A percentile compares a stretch with the other conserved stretches of the same genome.
Conservation (phyloP, 2,329 filamentous ascomycete genomes). For the Davidsoniella virescens region DNA sequence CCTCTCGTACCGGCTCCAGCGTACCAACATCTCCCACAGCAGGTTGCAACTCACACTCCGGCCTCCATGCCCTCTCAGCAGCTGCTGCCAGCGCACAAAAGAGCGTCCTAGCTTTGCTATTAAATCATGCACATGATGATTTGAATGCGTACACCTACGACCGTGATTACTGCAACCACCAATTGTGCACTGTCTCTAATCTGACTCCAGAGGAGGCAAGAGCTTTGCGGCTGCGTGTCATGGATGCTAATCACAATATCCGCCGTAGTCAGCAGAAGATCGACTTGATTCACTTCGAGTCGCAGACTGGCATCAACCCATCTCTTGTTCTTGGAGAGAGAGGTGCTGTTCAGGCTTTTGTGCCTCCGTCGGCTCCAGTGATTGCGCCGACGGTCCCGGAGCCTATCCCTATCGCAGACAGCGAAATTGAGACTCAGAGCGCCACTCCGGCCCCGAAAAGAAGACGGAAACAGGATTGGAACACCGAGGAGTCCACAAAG, state of each 20-base stretch:
- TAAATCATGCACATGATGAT: slow-evolving; percentile 25
- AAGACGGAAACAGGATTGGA: slow-evolving; percentile 8
- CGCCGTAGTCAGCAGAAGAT: slow-evolving; percentile 27
- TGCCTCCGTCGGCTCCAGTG: slow-evolving; percentile 5
- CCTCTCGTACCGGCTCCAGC: not conserved
- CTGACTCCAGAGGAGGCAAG: slow-evolving; percentile 27
- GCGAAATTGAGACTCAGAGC: slow-evolving; percentile 9
- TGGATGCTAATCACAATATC: slow-evolving; percentile 29
- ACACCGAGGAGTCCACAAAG: slow-evolving; percentile 3
- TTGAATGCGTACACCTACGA: slow-evolving; percentile 27
- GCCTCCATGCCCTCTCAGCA: slow-evolving; percentile 6
- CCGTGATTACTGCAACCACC: slow-evolving; percentile 24
- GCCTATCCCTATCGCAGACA: slow-evolving; percentile 10
- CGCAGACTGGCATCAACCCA: slow-evolving; percentile 16
- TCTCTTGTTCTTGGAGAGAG: slow-evolving; percentile 12
- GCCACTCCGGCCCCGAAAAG: slow-evolving; percentile 9
- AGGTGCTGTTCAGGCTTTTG: slow-evolving; percentile 13
- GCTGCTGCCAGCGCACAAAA: slow-evolving; percentile 7
- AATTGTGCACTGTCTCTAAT: slow-evolving; percentile 19
- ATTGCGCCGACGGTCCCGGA: slow-evolving; percentile 5
- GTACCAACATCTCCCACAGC: not conserved
- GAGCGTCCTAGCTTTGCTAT: slow-evolving; percentile 9
- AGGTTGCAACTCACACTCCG: not conserved
- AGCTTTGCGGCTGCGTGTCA: slow-evolving; percentile 25
- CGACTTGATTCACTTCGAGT: slow-evolving; percentile 19